A percentile compares a stretch with the other conserved stretches of the same genome.
phyloP scores from a whole-genome alignment of 2,329 filamentous ascomycete genomes.

The Sporothrix pseudoabietina region DNA sequence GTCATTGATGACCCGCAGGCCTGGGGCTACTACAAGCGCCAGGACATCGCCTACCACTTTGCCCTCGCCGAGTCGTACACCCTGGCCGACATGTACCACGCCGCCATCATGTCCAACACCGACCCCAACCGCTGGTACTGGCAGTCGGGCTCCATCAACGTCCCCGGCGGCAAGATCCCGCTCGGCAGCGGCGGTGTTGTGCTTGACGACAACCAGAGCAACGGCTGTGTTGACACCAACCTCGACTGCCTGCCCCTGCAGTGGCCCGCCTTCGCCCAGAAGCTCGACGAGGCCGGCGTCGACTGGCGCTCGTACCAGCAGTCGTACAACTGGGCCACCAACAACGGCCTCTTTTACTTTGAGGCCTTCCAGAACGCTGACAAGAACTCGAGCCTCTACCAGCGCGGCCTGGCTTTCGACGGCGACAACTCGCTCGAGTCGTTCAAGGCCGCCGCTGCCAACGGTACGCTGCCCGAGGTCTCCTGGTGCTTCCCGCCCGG shows the following conservation, averaged over 20 bases:
- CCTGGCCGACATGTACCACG: conserved; percentile 55
- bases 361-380: conserved; percentile 53
- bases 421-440: conserved; percentile 46
- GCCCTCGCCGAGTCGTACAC: conserved; percentile 59
- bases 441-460: conserved; percentile 54
- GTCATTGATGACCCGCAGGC: conserved; percentile 53
- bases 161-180: conserved; percentile 47
- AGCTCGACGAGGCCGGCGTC: conserved; percentile 51
- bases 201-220: conserved; percentile 52
- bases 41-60: conserved; percentile 57
- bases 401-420: conserved; percentile 51
- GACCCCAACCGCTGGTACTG: conserved; percentile 51
- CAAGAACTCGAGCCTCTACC: conserved; percentile 45
- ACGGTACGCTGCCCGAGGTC: conserved; percentile 55
- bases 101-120: conserved; percentile 51
- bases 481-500: conserved; percentile 55
- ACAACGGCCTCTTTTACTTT: conserved; percentile 58
- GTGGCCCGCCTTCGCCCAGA: conserved; percentile 56
- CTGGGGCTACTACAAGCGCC: conserved; percentile 54
- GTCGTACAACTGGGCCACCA: conserved; percentile 53
- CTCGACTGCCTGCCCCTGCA: conserved; percentile 57
- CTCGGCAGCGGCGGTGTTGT: conserved; percentile 46
- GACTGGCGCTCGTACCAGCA: conserved; percentile 56
- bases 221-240: conserved; percentile 48
- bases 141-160: conserved; percentile 51